Percentiles rank a stretch among this genome's conserved stretches.
These are phyloP conservation scores for Alternaria ethzedia DNA, from an alignment of 2,329 filamentous ascomycete species.

Conservation along the genomic window DNA sequence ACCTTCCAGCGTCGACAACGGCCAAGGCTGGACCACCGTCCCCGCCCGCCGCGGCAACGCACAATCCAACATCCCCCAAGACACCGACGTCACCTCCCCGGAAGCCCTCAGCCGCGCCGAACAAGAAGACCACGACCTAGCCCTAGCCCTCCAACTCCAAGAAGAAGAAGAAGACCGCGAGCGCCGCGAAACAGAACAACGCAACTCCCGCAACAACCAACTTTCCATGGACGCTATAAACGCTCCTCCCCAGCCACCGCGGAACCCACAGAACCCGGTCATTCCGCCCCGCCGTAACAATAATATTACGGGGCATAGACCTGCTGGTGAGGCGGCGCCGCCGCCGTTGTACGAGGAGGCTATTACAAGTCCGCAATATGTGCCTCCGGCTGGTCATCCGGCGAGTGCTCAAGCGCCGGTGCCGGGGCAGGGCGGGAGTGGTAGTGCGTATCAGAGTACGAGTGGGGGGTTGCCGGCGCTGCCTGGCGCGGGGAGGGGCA, in stretches of 20 bases:
- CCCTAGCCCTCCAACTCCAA: conserved; percentile 88
- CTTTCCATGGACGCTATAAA: conserved; percentile 73
- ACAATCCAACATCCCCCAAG: conserved; percentile 16
- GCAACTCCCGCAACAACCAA: conserved; percentile 70
- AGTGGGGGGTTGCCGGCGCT: conserved; percentile 14
- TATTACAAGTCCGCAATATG: conserved; percentile 62
- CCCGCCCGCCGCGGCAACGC: conserved; percentile 45
- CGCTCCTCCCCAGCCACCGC: conserved; percentile 47
- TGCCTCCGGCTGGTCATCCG: conserved; percentile 56
- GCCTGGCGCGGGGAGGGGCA: conserved; percentile 6
- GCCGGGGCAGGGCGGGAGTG: conserved; percentile 32
- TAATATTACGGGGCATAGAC: conserved; percentile 45
- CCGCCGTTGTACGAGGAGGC: conserved; percentile 72
- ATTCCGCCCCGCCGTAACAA: conserved; percentile 55
- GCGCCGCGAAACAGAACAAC: conserved; percentile 63
- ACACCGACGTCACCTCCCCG: conserved; percentile 31
- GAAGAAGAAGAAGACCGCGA: conserved; percentile 89
- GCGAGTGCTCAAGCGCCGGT: conserved; percentile 46
- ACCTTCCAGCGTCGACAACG: conserved; percentile 38
- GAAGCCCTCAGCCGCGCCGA: conserved; percentile 61
- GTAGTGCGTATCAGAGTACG: conserved; percentile 35
- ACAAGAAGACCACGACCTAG: conserved; percentile 83
- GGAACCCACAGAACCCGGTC: conserved; percentile 48
- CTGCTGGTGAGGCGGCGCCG: conserved; percentile 58
- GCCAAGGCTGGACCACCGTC: conserved; percentile 64